Evolutionary conservation across 768 basidiomycete genomes (phyloP).

Genomic region (Xanthoconium stramineum): DNA sequence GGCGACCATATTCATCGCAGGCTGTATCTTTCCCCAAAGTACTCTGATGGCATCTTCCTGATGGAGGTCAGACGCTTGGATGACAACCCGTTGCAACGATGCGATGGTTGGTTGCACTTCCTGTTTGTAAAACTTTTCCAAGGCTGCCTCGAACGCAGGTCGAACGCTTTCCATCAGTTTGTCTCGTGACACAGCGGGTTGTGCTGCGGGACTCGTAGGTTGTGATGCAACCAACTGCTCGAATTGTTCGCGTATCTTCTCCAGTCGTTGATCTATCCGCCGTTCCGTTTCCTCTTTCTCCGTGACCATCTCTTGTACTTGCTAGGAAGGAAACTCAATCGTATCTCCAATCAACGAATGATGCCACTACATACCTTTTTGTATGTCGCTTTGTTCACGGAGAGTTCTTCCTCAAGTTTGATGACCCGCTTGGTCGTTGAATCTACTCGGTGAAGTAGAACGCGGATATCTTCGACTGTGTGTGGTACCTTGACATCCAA

Average conservation of each 20-base stretch:
- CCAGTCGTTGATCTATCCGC: slow-evolving; percentile 13
- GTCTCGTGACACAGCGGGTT: neutral
- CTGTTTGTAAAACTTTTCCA: slow-evolving; percentile 23
- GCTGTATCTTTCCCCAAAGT: slow-evolving; percentile 27
- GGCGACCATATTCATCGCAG: slow-evolving; percentile 31
- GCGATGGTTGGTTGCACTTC: slow-evolving; percentile 22
- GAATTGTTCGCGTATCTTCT: slow-evolving; percentile 17
- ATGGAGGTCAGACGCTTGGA: slow-evolving; percentile 16
- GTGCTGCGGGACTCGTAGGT: neutral
- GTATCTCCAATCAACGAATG: neutral
- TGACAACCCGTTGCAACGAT: slow-evolving; percentile 6
- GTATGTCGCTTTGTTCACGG: slow-evolving; percentile 11
- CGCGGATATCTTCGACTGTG: slow-evolving; percentile 24
- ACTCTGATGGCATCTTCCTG: slow-evolving; percentile 22
- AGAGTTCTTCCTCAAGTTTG: slow-evolving; percentile 23
- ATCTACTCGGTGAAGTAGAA: slow-evolving; percentile 23
- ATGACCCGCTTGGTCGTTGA: slow-evolving; percentile 18
- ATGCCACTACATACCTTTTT: slow-evolving; percentile 13
- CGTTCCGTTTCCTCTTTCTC: slow-evolving; percentile 13
- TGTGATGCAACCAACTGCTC: slow-evolving; percentile 13
- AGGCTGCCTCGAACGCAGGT: slow-evolving; percentile 15
- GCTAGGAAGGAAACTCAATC: slow-evolving; percentile 9
- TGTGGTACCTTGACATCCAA: slow-evolving; percentile 24
- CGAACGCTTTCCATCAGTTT: slow-evolving; percentile 19
- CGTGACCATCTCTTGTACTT: slow-evolving; percentile 15